Conservation (phyloP, 2,329 filamentous ascomycete genomes). For the Aspergillus sp. region DNA sequence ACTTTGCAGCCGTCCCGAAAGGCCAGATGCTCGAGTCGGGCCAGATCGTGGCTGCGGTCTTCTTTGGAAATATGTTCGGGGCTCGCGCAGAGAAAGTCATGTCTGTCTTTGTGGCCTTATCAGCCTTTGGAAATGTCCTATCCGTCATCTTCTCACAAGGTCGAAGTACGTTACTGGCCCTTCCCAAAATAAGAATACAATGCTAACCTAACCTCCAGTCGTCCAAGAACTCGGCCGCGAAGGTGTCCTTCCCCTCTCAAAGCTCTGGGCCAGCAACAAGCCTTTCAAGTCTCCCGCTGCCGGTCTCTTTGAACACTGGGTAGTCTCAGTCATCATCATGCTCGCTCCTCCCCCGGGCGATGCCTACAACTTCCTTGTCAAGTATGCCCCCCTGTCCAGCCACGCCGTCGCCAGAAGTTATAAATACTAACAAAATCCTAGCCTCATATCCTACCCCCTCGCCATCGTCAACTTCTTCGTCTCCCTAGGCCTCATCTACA, state of each 20-base stretch:
- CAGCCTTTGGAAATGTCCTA: slow-evolving; percentile 62
- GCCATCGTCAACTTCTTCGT: slow-evolving; percentile 55
- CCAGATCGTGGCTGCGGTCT: slow-evolving; percentile 56
- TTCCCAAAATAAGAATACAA: background rate
- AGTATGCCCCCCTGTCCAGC: slow-evolving; percentile 29
- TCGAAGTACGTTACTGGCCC: slow-evolving; percentile 30
- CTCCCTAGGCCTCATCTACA: slow-evolving; percentile 48
- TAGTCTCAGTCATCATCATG: slow-evolving; percentile 65
- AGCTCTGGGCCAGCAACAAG: slow-evolving; percentile 68
- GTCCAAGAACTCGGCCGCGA: slow-evolving; percentile 66
- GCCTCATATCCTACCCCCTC: slow-evolving; percentile 41
- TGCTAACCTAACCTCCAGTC: slow-evolving; percentile 23
- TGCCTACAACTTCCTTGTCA: slow-evolving; percentile 63
- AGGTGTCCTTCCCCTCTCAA: slow-evolving; percentile 64
- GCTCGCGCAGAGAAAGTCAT: slow-evolving; percentile 55
- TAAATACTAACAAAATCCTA: slow-evolving; percentile 13
- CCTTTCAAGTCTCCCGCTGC: slow-evolving; percentile 66
- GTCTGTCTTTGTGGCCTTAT: slow-evolving; percentile 61
- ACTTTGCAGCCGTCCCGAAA: slow-evolving; percentile 59
- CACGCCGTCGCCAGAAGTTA: background rate
- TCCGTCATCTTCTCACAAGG: slow-evolving; percentile 55
- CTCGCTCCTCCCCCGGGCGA: slow-evolving; percentile 66
- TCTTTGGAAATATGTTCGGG: slow-evolving; percentile 63
- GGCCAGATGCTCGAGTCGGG: slow-evolving; percentile 56
- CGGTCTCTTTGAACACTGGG: slow-evolving; percentile 61